Evolutionary conservation across 208 protist species (phyloP).

Genomic region (Acanthamoeba royreba): DNA sequence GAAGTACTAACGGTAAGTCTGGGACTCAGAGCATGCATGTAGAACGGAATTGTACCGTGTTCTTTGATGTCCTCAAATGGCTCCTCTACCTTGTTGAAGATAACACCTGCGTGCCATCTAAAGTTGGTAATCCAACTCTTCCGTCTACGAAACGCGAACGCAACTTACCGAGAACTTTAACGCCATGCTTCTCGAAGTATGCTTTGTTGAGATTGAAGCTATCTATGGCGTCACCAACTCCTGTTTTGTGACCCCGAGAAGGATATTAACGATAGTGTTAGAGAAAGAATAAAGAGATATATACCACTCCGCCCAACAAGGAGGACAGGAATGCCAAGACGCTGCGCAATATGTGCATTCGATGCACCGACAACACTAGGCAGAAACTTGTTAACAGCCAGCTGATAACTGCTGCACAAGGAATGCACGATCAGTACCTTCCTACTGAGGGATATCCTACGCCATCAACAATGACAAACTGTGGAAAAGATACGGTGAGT

Average conservation of each 20-base stretch:
- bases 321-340: neutral
- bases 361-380: neutral
- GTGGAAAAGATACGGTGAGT: neutral
- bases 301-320: neutral
- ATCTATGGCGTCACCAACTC: conserved; percentile 13
- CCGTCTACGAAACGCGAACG: neutral
- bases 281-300: neutral
- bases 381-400: neutral
- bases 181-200: neutral
- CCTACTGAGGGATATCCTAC: conserved; percentile 10
- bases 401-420: neutral
- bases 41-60: neutral
- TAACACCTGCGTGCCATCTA: neutral
- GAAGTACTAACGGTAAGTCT: neutral
- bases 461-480: conserved; percentile 16
- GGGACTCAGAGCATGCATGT: neutral
- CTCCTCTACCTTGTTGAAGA: conserved; percentile 25
- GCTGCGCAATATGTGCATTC: neutral
- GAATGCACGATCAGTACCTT: neutral
- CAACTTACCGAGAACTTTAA: neutral
- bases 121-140: neutral
- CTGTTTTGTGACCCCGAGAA: neutral
- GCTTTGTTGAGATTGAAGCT: conserved; percentile 17
- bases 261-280: neutral
- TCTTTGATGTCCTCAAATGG: conserved; percentile 12